Percentiles rank a stretch among this genome's conserved stretches.
Evolutionary conservation across 2,329 filamentous ascomycete species (phyloP).

Genomic region (Epichloe sylvatica): DNA sequence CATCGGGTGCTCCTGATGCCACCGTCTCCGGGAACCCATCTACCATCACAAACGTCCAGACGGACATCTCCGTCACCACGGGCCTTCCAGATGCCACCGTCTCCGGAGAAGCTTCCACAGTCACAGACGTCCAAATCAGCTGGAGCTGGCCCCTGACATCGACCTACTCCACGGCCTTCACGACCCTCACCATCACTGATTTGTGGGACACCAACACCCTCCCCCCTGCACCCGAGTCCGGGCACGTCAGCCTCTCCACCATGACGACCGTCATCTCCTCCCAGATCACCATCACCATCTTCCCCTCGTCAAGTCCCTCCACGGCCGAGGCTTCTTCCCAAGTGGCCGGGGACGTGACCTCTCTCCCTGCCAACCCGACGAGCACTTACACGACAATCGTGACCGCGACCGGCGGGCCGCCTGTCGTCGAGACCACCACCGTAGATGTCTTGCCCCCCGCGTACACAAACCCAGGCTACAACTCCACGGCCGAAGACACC

Average conservation of each 20-base stretch:
- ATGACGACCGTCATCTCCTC: constrained; percentile 13
- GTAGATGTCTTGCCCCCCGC: constrained; percentile 15
- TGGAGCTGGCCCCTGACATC: constrained; percentile 10
- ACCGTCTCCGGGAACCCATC: constrained; percentile 16
- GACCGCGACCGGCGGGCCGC: constrained; percentile 18
- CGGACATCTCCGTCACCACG: constrained; percentile 15
- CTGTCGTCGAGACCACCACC: constrained; percentile 19
- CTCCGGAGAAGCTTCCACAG: constrained; percentile 18
- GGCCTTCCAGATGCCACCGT: constrained; percentile 20
- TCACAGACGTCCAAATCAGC: constrained; percentile 16
- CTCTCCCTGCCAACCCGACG: constrained; percentile 9
- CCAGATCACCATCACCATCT: constrained; percentile 14
- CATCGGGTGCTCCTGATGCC: constrained; percentile 12
- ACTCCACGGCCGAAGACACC: constrained; percentile 14
- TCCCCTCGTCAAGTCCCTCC: background rate
- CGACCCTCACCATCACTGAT: constrained; percentile 18
- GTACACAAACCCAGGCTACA: constrained; percentile 15
- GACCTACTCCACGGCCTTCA: constrained; percentile 8
- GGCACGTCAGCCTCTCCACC: constrained; percentile 7
- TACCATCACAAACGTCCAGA: constrained; percentile 19
- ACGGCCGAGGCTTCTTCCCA: constrained; percentile 6
- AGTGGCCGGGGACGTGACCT: constrained; percentile 13
- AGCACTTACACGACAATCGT: constrained; percentile 18
- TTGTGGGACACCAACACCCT: constrained; percentile 12
- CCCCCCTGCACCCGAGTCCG: background rate